Evolutionary conservation across 2,329 filamentous ascomycete species (phyloP), one percentile per base, ranked within the genome.

Genomic region (Alternaria longipes): DNA sequence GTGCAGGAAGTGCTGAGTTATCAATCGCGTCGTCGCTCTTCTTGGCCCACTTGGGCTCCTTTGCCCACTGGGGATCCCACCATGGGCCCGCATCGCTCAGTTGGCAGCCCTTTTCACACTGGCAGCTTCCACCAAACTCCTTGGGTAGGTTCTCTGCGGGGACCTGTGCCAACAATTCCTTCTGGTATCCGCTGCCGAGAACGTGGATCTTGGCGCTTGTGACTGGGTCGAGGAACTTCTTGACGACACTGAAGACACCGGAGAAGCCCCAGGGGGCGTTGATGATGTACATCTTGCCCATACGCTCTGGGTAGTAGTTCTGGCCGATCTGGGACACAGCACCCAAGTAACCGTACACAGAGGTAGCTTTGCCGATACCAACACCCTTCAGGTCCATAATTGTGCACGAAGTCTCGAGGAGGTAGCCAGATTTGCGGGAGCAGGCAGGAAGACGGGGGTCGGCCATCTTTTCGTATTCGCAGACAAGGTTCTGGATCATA

Each of bases 321-420:
- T 98, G 95, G 67, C 92, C 97, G 82, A 99, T 92, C 79, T 84
- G 89, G 34, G 93, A 95, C 46, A 93, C 93, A 78, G 91, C 87
- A 74, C 88, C 88, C 70, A 99, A 87, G 84, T 97, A 98, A 56
- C 88, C 86, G 84, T 96, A 97, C 60, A 97, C 94, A 63, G 91
- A 90, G 64, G 89, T 86, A 44, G 92, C 89, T 81, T 91, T 95
- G 78, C 85, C 86, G 71, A 98, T 83, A 60, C 92, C 92, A 24
- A 99, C 94, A 64, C 94, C 94, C 85, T 97, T 97, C 80, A 97
- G 87, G 81, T 99, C 95, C 90, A 98, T 95, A 82, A 99, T 93
- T 67, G 92, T 94, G 89, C 95, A 98, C 85, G 93, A 97, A 24
- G 95, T 99, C 85, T 99, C 95, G 74, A 97, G 90, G 59, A 99